Percentiles rank a stretch among this genome's conserved stretches.
These are phyloP conservation scores for Arthrobotrys entomopaga DNA, from an alignment of 2,329 filamentous ascomycete species.

Conservation along the genomic window DNA sequence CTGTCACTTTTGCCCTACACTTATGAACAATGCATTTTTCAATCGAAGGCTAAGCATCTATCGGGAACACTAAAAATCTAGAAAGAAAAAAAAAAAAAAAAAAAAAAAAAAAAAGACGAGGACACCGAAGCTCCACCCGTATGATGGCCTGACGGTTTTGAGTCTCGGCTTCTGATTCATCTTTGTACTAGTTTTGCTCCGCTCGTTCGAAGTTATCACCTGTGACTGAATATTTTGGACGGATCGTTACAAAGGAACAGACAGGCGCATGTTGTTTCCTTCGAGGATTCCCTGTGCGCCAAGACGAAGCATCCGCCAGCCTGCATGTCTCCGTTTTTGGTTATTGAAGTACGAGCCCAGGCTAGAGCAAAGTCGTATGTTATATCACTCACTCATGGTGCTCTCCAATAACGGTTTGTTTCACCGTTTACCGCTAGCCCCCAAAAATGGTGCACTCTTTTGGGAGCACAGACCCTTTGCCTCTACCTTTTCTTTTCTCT, in stretches of 20 bases:
- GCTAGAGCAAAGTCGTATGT: slow-evolving; percentile 10
- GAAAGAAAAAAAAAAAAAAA: too few species aligned
- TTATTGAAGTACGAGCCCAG: slow-evolving; percentile 51
- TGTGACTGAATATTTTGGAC: slow-evolving; percentile 29
- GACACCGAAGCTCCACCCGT: too few species aligned
- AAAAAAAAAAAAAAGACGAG: too few species aligned
- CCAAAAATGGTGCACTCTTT: slow-evolving; percentile 12
- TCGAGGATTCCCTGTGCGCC: slow-evolving; percentile 33
- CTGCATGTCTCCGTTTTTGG: slow-evolving; percentile 52
- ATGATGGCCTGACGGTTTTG: too few species aligned
- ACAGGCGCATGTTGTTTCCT: slow-evolving; percentile 36
- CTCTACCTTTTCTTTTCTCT: slow-evolving; percentile 8
- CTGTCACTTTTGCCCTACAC: slow-evolving; percentile 20
- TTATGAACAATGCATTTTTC: too few species aligned
- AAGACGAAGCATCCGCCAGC: slow-evolving; percentile 34
- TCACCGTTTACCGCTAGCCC: slow-evolving; percentile 48
- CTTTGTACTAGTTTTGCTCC: slow-evolving; percentile 15
- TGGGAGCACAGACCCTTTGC: slow-evolving; percentile 40
- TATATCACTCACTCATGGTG: background rate
- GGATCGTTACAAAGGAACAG: background rate
- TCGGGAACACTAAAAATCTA: too few species aligned
- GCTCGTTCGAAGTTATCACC: slow-evolving; percentile 24
- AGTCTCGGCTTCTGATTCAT: slow-evolving; percentile 16
- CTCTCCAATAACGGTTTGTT: slow-evolving; percentile 53
- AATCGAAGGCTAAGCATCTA: too few species aligned